phyloP scores from a whole-genome alignment of 768 basidiomycete species.

The Rhodocollybia butyracea region DNA sequence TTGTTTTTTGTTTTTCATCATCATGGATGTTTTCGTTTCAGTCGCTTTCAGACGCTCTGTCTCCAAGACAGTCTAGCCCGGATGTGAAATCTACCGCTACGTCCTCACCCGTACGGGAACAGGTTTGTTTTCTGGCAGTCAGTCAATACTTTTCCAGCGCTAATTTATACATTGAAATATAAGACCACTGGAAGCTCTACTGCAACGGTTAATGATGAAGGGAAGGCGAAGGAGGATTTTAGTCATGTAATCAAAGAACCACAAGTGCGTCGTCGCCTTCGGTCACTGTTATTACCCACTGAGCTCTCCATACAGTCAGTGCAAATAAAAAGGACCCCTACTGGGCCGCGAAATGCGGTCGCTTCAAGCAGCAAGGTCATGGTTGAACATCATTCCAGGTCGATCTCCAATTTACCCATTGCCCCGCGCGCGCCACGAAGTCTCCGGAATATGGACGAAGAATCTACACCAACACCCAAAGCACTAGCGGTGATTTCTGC shows the following conservation, averaged over 20 bases:
- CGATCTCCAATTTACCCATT: constrained; percentile 7
- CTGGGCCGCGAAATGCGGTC: constrained; percentile 22
- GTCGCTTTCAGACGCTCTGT: background rate
- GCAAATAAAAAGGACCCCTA: background rate
- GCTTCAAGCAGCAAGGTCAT: constrained; percentile 36
- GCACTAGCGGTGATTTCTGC: constrained; percentile 35
- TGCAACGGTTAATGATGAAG: background rate
- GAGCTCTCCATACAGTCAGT: background rate
- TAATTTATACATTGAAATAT: background rate
- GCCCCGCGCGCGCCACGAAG: constrained; percentile 10
- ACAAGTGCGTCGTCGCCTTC: background rate
- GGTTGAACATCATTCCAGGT: constrained; percentile 11
- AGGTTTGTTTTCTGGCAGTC: background rate
- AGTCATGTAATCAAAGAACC: background rate
- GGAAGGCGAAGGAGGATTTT: background rate
- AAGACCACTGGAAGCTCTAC: background rate
- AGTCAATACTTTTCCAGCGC: background rate
- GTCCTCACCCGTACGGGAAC: background rate
- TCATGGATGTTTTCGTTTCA: too few relatives aligned
- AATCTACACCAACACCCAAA: constrained; percentile 25
- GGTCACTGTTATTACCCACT: background rate
- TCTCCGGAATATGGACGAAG: constrained; percentile 20
- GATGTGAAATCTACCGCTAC: background rate
- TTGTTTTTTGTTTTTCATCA: too few relatives aligned
- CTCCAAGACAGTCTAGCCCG: background rate